A percentile compares a stretch with the other conserved stretches of the same genome.
Conservation (phyloP, 345 rosid species). For the Linum lewisii region DNA sequence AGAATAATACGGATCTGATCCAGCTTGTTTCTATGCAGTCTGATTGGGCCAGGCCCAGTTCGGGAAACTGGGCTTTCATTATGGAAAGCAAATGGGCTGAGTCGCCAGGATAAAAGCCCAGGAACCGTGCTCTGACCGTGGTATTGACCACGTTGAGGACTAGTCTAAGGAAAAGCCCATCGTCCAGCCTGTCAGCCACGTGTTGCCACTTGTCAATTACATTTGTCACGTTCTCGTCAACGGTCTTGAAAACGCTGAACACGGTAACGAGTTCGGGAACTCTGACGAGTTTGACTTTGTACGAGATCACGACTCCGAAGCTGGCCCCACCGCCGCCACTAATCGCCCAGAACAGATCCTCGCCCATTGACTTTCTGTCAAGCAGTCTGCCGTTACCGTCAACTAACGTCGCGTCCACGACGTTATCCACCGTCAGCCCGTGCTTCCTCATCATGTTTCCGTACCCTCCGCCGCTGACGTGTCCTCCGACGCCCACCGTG, state of each 20-base stretch:
- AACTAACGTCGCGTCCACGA: background rate
- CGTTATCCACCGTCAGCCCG: background rate
- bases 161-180: conserved; percentile 8
- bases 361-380: conserved; percentile 2
- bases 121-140: background rate
- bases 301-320: conserved; percentile 6
- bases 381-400: background rate
- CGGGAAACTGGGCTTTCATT: conserved; percentile 7
- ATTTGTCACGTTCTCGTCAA: background rate
- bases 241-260: background rate
- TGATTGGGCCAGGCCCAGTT: conserved; percentile 1
- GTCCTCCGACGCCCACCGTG: conserved; percentile 7
- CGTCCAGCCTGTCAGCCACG: conserved; percentile 2
- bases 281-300: conserved; percentile 1
- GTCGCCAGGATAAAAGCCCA: background rate
- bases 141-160: background rate
- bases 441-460: conserved; percentile 8
- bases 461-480: conserved; percentile 2
- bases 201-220: conserved; percentile 10
- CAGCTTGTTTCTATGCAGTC: conserved; percentile 12
- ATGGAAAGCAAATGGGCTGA: background rate
- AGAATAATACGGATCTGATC: conserved; percentile 13
- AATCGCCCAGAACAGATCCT: conserved; percentile 6
- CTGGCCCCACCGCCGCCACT: conserved; percentile 4
- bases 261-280: conserved; percentile 3